Base-by-base conservation (phyloP, 1,284 basidiomycete genomes). In the Marasmius fiardii region DNA sequence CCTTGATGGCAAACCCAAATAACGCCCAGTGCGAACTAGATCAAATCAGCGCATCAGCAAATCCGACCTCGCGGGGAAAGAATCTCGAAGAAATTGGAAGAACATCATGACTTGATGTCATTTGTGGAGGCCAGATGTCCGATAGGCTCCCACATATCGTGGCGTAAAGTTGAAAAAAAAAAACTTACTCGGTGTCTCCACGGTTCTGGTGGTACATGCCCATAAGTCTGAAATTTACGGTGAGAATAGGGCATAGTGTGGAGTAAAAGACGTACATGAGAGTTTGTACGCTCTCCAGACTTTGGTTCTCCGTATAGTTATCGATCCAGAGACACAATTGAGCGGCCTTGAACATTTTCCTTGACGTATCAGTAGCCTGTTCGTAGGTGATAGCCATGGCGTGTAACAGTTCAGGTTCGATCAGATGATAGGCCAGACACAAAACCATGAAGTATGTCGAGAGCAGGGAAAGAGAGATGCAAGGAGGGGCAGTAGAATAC, bases 171-270 rank as follows among this genome's bases (percentile, higher is more conserved):
- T n/a, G n/a, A n/a, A n/a, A n/a, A n/a, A 37, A 28, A 23, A 20
- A 16, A n/a, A 55, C 64, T 16, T 26, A 64, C 64, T 66, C 64
- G 16, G 64, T 60, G 34, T 66, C 63, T 47, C 64, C 63, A 10
- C 64, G 56, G 48, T 66, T 66, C 35, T 66, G 64, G 35, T 64
- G 64, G 52, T 66, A 66, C 11, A 63, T 55, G 14, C 64, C 62
- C 64, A 66, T 66, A 12, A 66, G 56, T 39, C 64, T 66, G 50
- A 20, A 31, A 31, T 18, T 16, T 35, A 21, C 16, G 26, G 31
- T 31, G 35, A 37, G 37, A 41, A 8, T 5, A 16, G 31, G 10
- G 3, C 43, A 23, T 53, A 16, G 20, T 47, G 28, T 21, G 16
- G 41, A 23, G 24, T 2, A 24, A 18, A 37, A 37, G 4, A 58